These are phyloP conservation scores for Salix koriyanagi DNA, from an alignment of 345 rosid species.

Conservation along the genomic window DNA sequence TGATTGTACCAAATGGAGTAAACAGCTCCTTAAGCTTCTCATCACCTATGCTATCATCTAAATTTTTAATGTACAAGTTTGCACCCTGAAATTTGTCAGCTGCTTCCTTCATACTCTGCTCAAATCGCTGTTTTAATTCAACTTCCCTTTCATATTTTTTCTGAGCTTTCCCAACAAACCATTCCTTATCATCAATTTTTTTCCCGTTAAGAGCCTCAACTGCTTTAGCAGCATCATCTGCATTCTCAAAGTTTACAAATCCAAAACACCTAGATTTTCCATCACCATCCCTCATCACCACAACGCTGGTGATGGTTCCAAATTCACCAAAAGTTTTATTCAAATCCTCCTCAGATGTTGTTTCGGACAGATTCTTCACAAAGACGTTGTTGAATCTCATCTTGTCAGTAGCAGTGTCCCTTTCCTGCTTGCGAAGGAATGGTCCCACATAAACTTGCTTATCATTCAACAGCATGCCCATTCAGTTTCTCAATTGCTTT, in stretches of 20 bases:
- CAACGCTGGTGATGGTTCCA: slow-evolving; percentile 78
- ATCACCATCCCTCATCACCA: slow-evolving; percentile 76
- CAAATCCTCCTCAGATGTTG: slow-evolving; percentile 72
- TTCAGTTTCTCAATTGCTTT: slow-evolving; percentile 71
- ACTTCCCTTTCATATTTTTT: slow-evolving; percentile 81
- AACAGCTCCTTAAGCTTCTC: slow-evolving; percentile 87
- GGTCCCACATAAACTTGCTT: slow-evolving; percentile 96
- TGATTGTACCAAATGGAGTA: slow-evolving; percentile 65
- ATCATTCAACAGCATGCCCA: slow-evolving; percentile 92
- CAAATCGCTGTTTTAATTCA: slow-evolving; percentile 62
- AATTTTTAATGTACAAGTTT: slow-evolving; percentile 78
- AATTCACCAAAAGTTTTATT: slow-evolving; percentile 63
- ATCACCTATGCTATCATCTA: slow-evolving; percentile 77
- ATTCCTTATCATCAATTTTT: slow-evolving; percentile 73
- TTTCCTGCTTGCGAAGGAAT: slow-evolving; percentile 87
- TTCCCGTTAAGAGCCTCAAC: slow-evolving; percentile 82
- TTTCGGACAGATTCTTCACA: slow-evolving; percentile 78
- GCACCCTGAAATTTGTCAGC: slow-evolving; percentile 80
- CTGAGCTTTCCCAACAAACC: slow-evolving; percentile 92
- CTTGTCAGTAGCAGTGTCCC: slow-evolving; percentile 49
- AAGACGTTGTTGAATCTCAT: slow-evolving; percentile 76
- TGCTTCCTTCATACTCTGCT: slow-evolving; percentile 78
- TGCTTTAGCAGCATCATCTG: slow-evolving; percentile 83
- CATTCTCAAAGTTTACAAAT: slow-evolving; percentile 83
- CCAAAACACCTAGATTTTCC: slow-evolving; percentile 91